These are phyloP conservation scores for Bipolaris gigantea DNA, from an alignment of 2,329 filamentous ascomycete species.

Conservation along the genomic window DNA sequence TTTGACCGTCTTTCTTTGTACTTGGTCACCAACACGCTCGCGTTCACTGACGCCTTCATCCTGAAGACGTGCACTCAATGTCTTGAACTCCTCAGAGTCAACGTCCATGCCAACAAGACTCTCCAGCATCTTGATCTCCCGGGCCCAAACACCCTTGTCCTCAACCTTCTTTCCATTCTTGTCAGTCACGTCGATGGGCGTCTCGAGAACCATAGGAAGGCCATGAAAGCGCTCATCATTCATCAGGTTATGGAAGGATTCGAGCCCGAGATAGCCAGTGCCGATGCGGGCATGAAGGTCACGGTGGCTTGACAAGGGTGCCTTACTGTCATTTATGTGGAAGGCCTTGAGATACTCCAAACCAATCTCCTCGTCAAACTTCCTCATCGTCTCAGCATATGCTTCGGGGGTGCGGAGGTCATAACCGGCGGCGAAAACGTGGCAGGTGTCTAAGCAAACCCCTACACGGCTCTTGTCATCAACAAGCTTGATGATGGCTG, in stretches of 20 bases:
- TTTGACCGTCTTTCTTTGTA: slow-evolving; percentile 44
- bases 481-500: slow-evolving; percentile 78
- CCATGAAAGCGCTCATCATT: slow-evolving; percentile 76
- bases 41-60: slow-evolving; percentile 71
- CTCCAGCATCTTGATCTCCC: slow-evolving; percentile 94
- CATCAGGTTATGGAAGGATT: slow-evolving; percentile 88
- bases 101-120: slow-evolving; percentile 81
- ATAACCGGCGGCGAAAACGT: slow-evolving; percentile 92
- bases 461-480: slow-evolving; percentile 83
- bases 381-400: slow-evolving; percentile 71
- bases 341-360: slow-evolving; percentile 78
- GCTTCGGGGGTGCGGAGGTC: slow-evolving; percentile 76
- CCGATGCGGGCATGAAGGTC: slow-evolving; percentile 97
- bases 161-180: slow-evolving; percentile 66
- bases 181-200: slow-evolving; percentile 78
- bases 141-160: slow-evolving; percentile 83
- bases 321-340: slow-evolving; percentile 95
- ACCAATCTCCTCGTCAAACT: slow-evolving; percentile 79
- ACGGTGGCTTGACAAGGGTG: slow-evolving; percentile 76
- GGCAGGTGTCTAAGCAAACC: slow-evolving; percentile 95
- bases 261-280: slow-evolving; percentile 86
- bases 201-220: slow-evolving; percentile 91
- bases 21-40: slow-evolving; percentile 74
- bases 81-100: slow-evolving; percentile 71
- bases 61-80: slow-evolving; percentile 66